Percentiles rank a stretch among this genome's conserved stretches.
Evolutionary conservation across 257 asterid genomes (phyloP).

Genomic region (Solanum gracilifrons): DNA sequence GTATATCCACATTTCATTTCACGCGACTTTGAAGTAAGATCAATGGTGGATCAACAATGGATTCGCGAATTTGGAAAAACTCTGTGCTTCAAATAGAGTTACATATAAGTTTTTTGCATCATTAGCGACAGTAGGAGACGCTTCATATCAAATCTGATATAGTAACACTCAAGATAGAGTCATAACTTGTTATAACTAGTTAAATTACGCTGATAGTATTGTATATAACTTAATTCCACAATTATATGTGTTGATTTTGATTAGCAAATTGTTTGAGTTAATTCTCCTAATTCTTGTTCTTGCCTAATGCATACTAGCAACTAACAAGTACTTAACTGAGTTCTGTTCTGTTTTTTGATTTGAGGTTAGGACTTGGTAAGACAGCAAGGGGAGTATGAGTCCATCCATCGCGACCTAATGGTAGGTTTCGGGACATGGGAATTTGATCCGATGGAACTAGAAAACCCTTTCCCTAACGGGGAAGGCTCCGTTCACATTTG

Average conservation of each 20-base stretch:
- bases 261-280: background rate
- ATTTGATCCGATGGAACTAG: conserved; percentile 57
- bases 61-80: background rate
- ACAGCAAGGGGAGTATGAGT: conserved; percentile 72
- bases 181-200: background rate
- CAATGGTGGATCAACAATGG: background rate
- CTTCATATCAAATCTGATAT: background rate
- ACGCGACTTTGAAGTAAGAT: background rate
- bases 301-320: background rate
- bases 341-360: background rate
- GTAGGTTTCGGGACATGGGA: conserved; percentile 86
- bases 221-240: background rate
- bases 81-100: background rate
- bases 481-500: conserved; percentile 67
- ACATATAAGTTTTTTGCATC: background rate
- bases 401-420: conserved; percentile 55
- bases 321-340: background rate
- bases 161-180: background rate
- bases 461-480: conserved; percentile 45
- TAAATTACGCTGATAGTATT: background rate
- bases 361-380: conserved; percentile 30
- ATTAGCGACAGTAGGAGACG: background rate
- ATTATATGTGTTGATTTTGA: background rate
- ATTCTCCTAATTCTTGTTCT: background rate
- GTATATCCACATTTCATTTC: background rate